phyloP scores from a whole-genome alignment of 352 stramenopile species.

The Bremia lactucae region DNA sequence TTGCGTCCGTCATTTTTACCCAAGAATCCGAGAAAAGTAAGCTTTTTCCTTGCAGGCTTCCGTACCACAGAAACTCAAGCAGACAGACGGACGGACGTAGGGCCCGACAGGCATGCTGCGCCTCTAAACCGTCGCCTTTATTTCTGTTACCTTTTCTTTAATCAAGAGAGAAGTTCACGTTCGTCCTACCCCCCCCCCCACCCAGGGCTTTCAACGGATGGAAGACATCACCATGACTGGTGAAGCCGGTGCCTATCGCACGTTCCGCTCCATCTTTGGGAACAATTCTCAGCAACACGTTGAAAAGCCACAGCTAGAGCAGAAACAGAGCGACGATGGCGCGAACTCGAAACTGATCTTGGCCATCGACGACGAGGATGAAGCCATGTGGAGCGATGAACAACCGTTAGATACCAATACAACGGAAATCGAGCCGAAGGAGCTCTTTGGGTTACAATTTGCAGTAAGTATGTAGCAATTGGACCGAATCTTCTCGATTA shows the following conservation, averaged over 20 bases:
- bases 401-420: slow-evolving; percentile 4
- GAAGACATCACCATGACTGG: slow-evolving; percentile 32
- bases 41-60: slow-evolving; percentile 5
- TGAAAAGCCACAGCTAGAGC: slow-evolving; percentile 16
- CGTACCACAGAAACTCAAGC: slow-evolving; percentile 1
- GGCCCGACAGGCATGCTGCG: slow-evolving; percentile 27
- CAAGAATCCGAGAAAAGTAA: slow-evolving; percentile 15
- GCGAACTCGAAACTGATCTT: background rate
- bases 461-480: slow-evolving; percentile 9
- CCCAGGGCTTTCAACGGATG: slow-evolving; percentile 13
- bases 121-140: slow-evolving; percentile 26
- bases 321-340: slow-evolving; percentile 11
- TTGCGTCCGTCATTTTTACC: slow-evolving; percentile 23
- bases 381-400: slow-evolving; percentile 48
- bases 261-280: slow-evolving; percentile 65
- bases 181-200: background rate
- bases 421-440: slow-evolving; percentile 10
- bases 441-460: slow-evolving; percentile 14
- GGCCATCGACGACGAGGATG: slow-evolving; percentile 24
- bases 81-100: slow-evolving; percentile 15
- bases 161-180: slow-evolving; percentile 8
- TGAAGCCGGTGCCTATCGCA: slow-evolving; percentile 42
- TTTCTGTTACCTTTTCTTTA: slow-evolving; percentile 8
- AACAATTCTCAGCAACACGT: slow-evolving; percentile 9
- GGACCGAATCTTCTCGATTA: slow-evolving; percentile 1